phyloP scores from a whole-genome alignment of 2,329 filamentous ascomycete genomes.

The Pseudocercospora ulei region DNA sequence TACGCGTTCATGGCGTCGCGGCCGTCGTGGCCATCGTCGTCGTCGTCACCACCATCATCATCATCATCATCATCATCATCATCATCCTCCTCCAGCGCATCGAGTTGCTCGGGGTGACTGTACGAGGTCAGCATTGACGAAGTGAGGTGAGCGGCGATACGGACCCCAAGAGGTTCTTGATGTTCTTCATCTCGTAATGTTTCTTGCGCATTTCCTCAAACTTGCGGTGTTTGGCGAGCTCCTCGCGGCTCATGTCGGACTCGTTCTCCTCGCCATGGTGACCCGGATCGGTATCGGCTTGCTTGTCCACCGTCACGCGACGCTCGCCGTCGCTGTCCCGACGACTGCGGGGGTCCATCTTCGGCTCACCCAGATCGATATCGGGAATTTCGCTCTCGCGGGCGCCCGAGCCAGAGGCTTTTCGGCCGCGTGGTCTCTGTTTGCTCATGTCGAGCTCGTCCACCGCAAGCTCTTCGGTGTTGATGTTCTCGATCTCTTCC shows the following conservation, averaged over 20 bases:
- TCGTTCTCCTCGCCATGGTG: conserved; percentile 53
- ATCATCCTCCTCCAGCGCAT: conserved; percentile 37
- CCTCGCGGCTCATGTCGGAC: conserved; percentile 51
- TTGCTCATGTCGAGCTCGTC: conserved; percentile 55
- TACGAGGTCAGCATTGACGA: conserved; percentile 14
- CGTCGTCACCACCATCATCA: too few species aligned
- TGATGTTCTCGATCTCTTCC: conserved; percentile 57
- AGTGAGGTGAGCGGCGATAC: conserved; percentile 26
- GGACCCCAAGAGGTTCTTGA: conserved; percentile 74
- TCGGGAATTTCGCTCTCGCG: conserved; percentile 76
- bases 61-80: too few species aligned
- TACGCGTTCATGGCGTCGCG: too few species aligned
- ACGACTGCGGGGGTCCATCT: conserved; percentile 42
- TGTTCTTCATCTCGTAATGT: conserved; percentile 98
- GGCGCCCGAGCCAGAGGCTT: conserved; percentile 26
- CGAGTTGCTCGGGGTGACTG: conserved; percentile 39
- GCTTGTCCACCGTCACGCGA: conserved; percentile 67
- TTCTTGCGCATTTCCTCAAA: conserved; percentile 89
- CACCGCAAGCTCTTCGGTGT: conserved; percentile 60
- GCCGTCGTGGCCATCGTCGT: too few species aligned
- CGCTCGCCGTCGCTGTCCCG: conserved; percentile 50
- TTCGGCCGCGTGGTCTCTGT: conserved; percentile 34
- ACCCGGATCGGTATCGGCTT: conserved; percentile 37
- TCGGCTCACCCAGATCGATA: conserved; percentile 83
- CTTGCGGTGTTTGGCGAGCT: conserved; percentile 78